Conservation (phyloP, 2,329 filamentous ascomycete species). For the Xylaria sp. region DNA sequence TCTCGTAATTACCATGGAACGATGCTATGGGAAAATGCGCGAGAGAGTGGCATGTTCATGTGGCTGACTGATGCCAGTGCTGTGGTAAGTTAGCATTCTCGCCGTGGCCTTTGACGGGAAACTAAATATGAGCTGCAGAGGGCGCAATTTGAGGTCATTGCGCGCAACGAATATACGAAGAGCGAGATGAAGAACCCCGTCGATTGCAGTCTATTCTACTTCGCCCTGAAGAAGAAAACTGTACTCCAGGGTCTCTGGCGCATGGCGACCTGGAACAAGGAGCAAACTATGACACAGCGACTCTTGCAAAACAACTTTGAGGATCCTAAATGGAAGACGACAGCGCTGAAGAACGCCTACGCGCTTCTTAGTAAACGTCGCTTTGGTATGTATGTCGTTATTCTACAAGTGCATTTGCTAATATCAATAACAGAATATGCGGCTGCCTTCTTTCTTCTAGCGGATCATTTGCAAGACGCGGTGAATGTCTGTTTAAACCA, state of each 20-base stretch:
- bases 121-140: constrained; percentile 58
- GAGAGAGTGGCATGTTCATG: constrained; percentile 91
- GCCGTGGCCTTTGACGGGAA: neutral
- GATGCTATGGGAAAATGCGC: constrained; percentile 85
- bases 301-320: constrained; percentile 92
- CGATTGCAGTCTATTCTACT: constrained; percentile 90
- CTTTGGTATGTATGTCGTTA: constrained; percentile 69
- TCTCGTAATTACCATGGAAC: constrained; percentile 81
- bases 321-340: constrained; percentile 86
- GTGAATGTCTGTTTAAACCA: constrained; percentile 88
- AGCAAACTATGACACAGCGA: constrained; percentile 82
- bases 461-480: constrained; percentile 84
- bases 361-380: constrained; percentile 89
- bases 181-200: constrained; percentile 88
- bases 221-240: constrained; percentile 90
- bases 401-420: constrained; percentile 9
- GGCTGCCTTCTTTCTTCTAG: constrained; percentile 93
- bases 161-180: constrained; percentile 91
- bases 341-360: constrained; percentile 95
- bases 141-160: constrained; percentile 87
- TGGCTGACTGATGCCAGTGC: constrained; percentile 85
- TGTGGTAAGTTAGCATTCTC: constrained; percentile 67
- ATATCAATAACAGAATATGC: constrained; percentile 75
- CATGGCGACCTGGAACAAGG: constrained; percentile 89
- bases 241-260: constrained; percentile 93